Evolutionary conservation across 306 rosid genomes (phyloP), one percentile per base, ranked within the genome.

Genomic region (Astragalus membranaceus): DNA sequence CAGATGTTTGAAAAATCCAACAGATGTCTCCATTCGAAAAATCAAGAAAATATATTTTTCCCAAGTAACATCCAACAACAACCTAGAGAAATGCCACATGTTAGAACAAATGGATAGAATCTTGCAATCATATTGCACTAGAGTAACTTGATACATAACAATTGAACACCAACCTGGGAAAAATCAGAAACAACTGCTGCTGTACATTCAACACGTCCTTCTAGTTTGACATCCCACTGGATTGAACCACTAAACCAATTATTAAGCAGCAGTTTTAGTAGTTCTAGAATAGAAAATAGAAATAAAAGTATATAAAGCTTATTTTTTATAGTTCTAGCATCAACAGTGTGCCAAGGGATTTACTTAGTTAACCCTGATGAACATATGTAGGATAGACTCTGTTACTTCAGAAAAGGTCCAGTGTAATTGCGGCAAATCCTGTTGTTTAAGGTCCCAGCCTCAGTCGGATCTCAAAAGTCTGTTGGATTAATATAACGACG

Each of bases 31-130:
- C 98, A 59, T 75, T 78, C 54, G 68, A 82, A 76, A 78, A 83
- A 70, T 90, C 96, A 64, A 93, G 88, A 67, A 93, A 93, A 79
- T 93, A 88, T 53, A 93, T 82, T 59, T 86, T 93, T 55, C 98
- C 98, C 75, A 75, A 66, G 88, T 90, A 93, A 79, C 98, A 86
- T 69, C 98, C 98, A 65, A 93, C 96, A 63, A 93, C 95, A 49
- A 92, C 95, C 98, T 92, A 79, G 58, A 73, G 26, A 73, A 69
- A 70, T 48, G 59, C 42, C 54, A 41, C 12, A 12, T 13, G 68
- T 69, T 58, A 76, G 84, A 64, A 80, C 59, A 80, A 55, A 58
- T 55, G 51, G 30, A 54, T 55, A 64, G 49, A 49, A 8, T 63
- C 62, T 10, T 58, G 29, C 51, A 63, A 35, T 15, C 55, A 64